Evolutionary conservation across 768 basidiomycete species (phyloP), one percentile per base, ranked within the genome.

Genomic region (Leccinum aurantiacum): DNA sequence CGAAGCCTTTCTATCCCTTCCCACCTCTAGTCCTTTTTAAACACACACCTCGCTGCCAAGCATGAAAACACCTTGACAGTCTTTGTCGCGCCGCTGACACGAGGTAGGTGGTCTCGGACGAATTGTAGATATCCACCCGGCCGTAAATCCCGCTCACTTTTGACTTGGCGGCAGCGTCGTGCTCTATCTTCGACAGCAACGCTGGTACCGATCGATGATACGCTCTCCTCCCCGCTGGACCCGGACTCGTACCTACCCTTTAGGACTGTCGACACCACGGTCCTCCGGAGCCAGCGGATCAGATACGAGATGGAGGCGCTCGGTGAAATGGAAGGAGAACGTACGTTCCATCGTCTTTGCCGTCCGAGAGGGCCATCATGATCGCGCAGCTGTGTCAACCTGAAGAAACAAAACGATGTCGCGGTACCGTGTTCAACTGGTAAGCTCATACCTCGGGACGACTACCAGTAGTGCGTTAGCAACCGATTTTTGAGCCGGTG

Each of bases 61-160:
- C 89, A 95, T 76, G 95, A 96, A 72, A 99, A 99, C 71, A 84
- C 90, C 4, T 80, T 99, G 44, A 91, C 94, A 6, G 90, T 98
- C 58, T 95, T 93, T 71, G 96, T 86, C 8, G 96, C 95, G 5
- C 80, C 93, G 53, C 91, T 1, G 86, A 85, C 19, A 88, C 87
- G 74, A 94, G 91, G 93, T 91, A 5, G 29, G 78, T 67, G 22
- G 52, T 41, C 51, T 53, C n/a, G 22, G 13, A 15, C 35, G 11
- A 14, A 14, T 31, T n/a, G 6, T n/a, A n/a, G 38, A 41, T 41
- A 17, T 41, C 38, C 17, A n/a, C 8, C 22, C 11, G n/a, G 15
- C 3, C 9, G 44, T 56, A 51, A n/a, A 15, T 48, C 8, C 14
- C 10, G 51, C 53, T 55, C 19, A 24, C 27, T 7, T 38, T 5